phyloP scores from a whole-genome alignment of 305 asterid genomes.

The Ilex paraguariensis region DNA sequence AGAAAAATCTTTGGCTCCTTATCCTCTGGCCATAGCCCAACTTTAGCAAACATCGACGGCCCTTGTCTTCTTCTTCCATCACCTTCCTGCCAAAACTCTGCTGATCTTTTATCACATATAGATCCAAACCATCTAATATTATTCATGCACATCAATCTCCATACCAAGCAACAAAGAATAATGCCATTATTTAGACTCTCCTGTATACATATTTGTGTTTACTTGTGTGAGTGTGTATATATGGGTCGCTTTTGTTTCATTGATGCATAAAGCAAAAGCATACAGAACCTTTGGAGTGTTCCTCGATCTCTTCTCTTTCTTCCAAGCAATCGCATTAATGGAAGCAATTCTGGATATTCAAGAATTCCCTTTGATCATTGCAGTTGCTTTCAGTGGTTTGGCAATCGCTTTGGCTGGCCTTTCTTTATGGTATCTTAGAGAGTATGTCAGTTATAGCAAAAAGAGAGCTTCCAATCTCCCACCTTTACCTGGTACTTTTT shows the following conservation, averaged over 20 bases:
- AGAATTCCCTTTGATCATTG: slow-evolving; percentile 43
- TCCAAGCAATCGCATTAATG: slow-evolving; percentile 23
- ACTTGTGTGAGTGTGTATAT: too few relatives aligned
- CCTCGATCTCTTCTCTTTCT: background rate
- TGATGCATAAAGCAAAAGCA: background rate
- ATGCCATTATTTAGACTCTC: too few relatives aligned
- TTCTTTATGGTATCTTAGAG: slow-evolving; percentile 42
- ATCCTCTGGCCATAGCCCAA: background rate
- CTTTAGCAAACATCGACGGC: background rate
- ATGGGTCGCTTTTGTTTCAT: too few relatives aligned
- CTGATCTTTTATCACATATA: too few relatives aligned
- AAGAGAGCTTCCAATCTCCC: slow-evolving; percentile 42
- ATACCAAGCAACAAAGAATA: background rate
- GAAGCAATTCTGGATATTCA: slow-evolving; percentile 39
- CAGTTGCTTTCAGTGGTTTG: slow-evolving; percentile 41
- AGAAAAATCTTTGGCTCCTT: too few relatives aligned
- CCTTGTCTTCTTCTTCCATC: background rate
- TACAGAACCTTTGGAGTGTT: too few relatives aligned
- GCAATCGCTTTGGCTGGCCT: slow-evolving; percentile 61
- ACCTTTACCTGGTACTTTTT: slow-evolving; percentile 41
- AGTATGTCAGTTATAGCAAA: slow-evolving; percentile 30
- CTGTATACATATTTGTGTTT: too few relatives aligned
- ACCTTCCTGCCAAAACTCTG: background rate
- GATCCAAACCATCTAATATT: too few relatives aligned
- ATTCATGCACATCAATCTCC: too few relatives aligned